These are phyloP conservation scores for Alternaria gaisen DNA, from an alignment of 2,329 filamentous ascomycete genomes.

Conservation along the genomic window DNA sequence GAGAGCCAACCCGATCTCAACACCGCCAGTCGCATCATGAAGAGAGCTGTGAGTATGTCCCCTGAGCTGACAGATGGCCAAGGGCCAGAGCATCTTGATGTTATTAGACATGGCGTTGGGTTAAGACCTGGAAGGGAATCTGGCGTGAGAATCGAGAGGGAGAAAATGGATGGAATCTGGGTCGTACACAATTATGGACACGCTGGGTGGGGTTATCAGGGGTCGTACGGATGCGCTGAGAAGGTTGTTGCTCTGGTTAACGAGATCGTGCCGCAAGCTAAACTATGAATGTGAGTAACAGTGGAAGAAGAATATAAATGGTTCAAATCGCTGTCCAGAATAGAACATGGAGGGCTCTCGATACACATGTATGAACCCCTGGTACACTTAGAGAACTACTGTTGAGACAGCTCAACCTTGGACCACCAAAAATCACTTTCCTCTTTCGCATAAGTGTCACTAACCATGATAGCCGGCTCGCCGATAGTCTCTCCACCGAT, in stretches of 20 bases:
- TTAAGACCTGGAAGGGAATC: slow-evolving; percentile 75
- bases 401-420: slow-evolving; percentile 49
- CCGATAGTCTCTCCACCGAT: slow-evolving; percentile 36
- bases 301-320: neutral
- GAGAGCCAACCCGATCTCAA: slow-evolving; percentile 78
- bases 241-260: neutral
- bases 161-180: slow-evolving; percentile 67
- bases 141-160: slow-evolving; percentile 78
- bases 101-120: slow-evolving; percentile 84
- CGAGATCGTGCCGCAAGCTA: neutral
- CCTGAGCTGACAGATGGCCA: slow-evolving; percentile 71
- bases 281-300: neutral
- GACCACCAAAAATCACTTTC: slow-evolving; percentile 71
- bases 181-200: slow-evolving; percentile 83
- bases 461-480: slow-evolving; percentile 50
- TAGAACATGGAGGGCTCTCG: neutral
- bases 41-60: slow-evolving; percentile 70
- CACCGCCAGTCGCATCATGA: slow-evolving; percentile 83
- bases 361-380: neutral
- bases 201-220: slow-evolving; percentile 75
- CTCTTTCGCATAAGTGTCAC: slow-evolving; percentile 57
- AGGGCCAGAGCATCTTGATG: slow-evolving; percentile 71
- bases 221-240: slow-evolving; percentile 51
- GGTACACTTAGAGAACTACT: slow-evolving; percentile 20
- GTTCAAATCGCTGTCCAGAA: neutral